phyloP scores from a whole-genome alignment of 495 filamentous ascomycete species.

The Trichocladium uniseriatum region DNA sequence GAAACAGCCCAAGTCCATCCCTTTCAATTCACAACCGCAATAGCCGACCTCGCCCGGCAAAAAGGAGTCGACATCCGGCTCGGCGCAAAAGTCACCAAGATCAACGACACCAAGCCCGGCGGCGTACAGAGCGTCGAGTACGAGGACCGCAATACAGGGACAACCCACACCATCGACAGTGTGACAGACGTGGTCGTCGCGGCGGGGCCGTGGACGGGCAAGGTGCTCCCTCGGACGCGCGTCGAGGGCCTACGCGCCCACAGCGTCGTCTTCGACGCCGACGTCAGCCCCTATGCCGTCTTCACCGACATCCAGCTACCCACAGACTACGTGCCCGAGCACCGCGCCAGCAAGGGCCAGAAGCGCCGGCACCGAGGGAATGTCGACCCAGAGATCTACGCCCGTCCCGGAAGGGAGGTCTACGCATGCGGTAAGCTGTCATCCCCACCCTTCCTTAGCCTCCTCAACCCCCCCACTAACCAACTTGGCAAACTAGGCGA shows the following conservation, averaged over 20 bases:
- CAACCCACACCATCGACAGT: constrained; percentile 46
- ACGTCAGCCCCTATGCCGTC: constrained; percentile 77
- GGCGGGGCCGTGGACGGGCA: constrained; percentile 83
- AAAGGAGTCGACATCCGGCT: constrained; percentile 63
- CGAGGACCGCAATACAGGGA: constrained; percentile 48
- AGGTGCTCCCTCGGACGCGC: constrained; percentile 62
- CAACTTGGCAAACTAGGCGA: constrained; percentile 51
- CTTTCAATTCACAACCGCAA: constrained; percentile 80
- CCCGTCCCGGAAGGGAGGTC: constrained; percentile 76
- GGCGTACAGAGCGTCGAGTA: constrained; percentile 65
- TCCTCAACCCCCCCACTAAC: neutral
- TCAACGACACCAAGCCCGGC: constrained; percentile 40
- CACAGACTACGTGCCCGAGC: constrained; percentile 40
- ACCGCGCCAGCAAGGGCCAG: constrained; percentile 36
- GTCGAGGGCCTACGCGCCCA: constrained; percentile 80
- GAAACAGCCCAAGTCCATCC: constrained; percentile 92
- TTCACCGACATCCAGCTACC: constrained; percentile 86
- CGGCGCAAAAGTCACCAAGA: constrained; percentile 47
- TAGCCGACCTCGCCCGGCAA: constrained; percentile 69
- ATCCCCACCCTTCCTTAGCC: neutral
- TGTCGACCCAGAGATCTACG: constrained; percentile 87
- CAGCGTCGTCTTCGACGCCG: constrained; percentile 73
- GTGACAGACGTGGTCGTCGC: constrained; percentile 77
- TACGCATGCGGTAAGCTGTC: constrained; percentile 64
- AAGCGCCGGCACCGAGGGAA: constrained; percentile 47